Evolutionary conservation across 1,284 basidiomycete species (phyloP), one percentile per base, ranked within the genome.

Genomic region (Tilletia setariae): DNA sequence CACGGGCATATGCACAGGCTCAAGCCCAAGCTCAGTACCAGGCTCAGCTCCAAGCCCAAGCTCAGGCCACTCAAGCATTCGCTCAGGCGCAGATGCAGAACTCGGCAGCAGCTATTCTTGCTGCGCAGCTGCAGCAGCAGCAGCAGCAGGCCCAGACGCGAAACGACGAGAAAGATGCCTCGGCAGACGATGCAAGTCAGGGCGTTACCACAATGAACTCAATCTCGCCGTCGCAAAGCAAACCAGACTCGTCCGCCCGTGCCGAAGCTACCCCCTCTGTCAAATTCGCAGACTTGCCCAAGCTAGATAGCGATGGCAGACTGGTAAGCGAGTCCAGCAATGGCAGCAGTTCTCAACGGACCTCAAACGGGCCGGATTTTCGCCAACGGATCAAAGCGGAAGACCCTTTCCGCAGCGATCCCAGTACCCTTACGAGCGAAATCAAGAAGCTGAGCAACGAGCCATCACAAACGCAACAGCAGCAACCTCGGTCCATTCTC

Each of bases 1-100:
- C 75, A 2, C 73, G 75, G 46, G 68, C 68, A 43, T 68, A 73
- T 44, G 71, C 73, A 1, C 64, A 70, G 30, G 68, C 71, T 35
- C 67, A 62, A 1, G 71, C 67, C 13, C 70, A 73, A 43, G 75
- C 74, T 16, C 68, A 74, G 63, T 64, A 69, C 51, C 74, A 74
- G 53, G 75, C 75, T 3, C 66, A 70, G 61, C 67, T 72, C 53
- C 71, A 73, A 42, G 64, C 28, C 7, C 69, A 71, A 61, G 68
- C 71, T 53, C 71, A 72, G 35, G 65, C 40, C 16, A n/a, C 28
- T n/a, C 32, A 65, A 32, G 53, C 35, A 19, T 61, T 61, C 32
- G 56, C 56, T 21, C 56, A 61, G 16, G 56, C 25, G 19, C 56
- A 61, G 32, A 32, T 35, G 16, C 56, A 61, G 28, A 32, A 13